phyloP scores from a whole-genome alignment of 441 rosid genomes.

The Capsella rubella region DNA sequence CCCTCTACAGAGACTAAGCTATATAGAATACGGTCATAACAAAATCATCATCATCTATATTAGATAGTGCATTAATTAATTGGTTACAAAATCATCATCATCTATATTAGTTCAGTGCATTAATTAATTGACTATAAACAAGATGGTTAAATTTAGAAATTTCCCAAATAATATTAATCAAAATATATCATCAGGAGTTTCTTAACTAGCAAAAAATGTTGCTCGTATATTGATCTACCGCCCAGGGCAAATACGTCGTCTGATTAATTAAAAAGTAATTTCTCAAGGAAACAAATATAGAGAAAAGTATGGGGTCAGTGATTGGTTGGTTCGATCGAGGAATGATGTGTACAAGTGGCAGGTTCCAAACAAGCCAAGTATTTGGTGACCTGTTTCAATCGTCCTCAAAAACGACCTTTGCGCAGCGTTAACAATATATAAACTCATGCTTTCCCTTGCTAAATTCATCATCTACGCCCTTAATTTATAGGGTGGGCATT shows the following conservation, averaged over 20 bases:
- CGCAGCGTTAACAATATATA: too few species aligned
- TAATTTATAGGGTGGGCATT: background rate
- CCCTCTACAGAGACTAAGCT: background rate
- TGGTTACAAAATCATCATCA: too few species aligned
- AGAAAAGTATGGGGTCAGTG: background rate
- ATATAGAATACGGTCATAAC: background rate
- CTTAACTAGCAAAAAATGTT: background rate
- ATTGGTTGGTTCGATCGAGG: background rate
- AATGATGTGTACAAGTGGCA: background rate
- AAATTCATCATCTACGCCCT: background rate
- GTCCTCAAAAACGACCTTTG: conserved; percentile 10
- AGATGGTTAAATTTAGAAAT: background rate
- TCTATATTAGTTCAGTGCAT: too few species aligned
- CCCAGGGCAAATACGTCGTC: background rate
- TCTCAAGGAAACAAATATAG: background rate
- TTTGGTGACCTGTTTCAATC: conserved; percentile 23
- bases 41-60: background rate
- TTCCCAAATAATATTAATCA: background rate
- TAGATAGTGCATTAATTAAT: too few species aligned
- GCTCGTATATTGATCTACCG: background rate
- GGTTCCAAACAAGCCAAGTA: conserved; percentile 12
- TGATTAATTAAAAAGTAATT: too few species aligned
- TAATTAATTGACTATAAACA: too few species aligned
- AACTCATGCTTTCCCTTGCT: background rate
- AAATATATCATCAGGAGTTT: too few species aligned